Evolutionary conservation across 352 stramenopile genomes (phyloP), one percentile per base, ranked within the genome.

Genomic region (Phytopythium kandeliae): DNA sequence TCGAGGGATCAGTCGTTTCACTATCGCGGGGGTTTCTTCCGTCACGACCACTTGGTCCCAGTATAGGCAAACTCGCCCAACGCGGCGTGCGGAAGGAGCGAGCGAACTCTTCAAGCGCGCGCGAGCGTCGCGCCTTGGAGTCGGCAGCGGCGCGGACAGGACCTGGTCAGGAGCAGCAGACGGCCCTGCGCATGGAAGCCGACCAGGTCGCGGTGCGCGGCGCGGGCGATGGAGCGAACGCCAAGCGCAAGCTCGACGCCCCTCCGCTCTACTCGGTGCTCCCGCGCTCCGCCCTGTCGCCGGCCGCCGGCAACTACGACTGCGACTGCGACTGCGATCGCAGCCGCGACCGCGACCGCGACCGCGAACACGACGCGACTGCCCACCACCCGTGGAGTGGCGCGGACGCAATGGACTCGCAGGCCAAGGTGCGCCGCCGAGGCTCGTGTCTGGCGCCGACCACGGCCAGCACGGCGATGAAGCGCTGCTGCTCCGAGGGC

Each of bases 241-340:
- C 78, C 37, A 88, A 90, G 55, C 62, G 76, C 50, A 90, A 88
- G 60, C 68, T 88, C 12, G 74, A 86, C n/a, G 60, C 55, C 13
- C 51, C 53, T 1, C 34, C 59, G 17, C 61, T 53, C 5, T 51
- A 35, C 28, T 50, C 53, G 24, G 52, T 45, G 4, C 40, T 46
- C 11, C n/a, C 40, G 24, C 31, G 40, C 15, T 46, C 40, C 5
- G 40, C 40, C 4, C 22, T 46, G 40, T 46, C 60, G 40, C 63
- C 58, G 19, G 57, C 57, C 13, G 4, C 52, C 57, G 22, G 61
- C 49, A 3, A 44, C 31, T 22, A 41, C 55, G 6, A 2, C 26
- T n/a, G n/a, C n/a, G n/a, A n/a, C n/a, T n/a, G n/a, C n/a, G n/a
- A n/a, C n/a, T n/a, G n/a, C n/a, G n/a, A n/a, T n/a, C n/a, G n/a